Conservation (phyloP, 139 green algal species). For the Micractinium sp. region DNA sequence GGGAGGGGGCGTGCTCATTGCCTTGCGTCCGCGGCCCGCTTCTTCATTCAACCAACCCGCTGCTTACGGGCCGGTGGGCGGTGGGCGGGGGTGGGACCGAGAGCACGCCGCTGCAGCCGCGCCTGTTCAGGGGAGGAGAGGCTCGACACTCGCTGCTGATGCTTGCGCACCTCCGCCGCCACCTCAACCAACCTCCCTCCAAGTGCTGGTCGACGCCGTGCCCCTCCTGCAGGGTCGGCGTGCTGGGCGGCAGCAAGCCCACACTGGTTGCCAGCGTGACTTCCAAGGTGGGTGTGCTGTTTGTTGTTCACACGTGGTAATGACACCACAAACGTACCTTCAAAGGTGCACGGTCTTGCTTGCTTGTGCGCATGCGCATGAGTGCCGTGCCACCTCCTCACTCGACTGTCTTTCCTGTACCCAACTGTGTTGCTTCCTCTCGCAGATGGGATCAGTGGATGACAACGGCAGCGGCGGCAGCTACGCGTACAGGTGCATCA, state of each 20-base stretch:
- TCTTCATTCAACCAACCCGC: too few species aligned
- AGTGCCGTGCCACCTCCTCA: neutral
- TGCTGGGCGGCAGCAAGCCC: constrained; percentile 32
- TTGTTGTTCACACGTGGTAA: too few species aligned
- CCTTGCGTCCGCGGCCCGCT: too few species aligned
- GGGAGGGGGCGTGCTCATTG: too few species aligned
- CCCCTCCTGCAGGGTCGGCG: neutral
- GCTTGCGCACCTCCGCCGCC: neutral
- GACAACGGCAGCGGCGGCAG: constrained; percentile 54
- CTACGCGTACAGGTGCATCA: constrained; percentile 48
- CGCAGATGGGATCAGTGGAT: constrained; percentile 28
- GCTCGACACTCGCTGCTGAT: too few species aligned
- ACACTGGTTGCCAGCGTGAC: constrained; percentile 38
- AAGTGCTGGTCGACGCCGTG: neutral
- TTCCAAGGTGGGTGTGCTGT: constrained; percentile 25
- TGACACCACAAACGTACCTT: too few species aligned
- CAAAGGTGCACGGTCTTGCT: too few species aligned
- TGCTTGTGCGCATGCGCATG: too few species aligned
- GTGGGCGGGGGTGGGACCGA: too few species aligned
- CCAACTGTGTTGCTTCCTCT: neutral
- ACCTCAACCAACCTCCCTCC: neutral
- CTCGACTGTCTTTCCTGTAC: neutral
- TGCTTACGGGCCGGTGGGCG: neutral
- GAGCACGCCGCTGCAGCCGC: too few species aligned
- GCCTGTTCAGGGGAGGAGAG: too few species aligned